Evolutionary conservation across 2,329 filamentous ascomycete genomes (phyloP).

Genomic region (Sphaceloma murrayae): DNA sequence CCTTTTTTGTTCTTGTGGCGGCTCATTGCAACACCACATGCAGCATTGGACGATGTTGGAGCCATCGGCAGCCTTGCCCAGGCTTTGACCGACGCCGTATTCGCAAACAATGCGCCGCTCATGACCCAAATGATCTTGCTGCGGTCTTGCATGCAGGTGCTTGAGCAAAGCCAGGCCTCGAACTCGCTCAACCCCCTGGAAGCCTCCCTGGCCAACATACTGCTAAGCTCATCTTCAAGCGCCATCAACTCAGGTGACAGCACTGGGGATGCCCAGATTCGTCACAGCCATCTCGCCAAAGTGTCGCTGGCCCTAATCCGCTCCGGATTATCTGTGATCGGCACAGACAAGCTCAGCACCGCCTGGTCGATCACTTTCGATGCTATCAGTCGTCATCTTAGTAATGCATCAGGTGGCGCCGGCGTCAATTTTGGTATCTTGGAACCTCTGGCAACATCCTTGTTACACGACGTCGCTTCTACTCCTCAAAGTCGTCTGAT

Average conservation of each 20-base stretch:
- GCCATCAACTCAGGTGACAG: no score
- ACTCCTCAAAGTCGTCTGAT: slow-evolving; percentile 7
- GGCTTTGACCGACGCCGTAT: slow-evolving; percentile 11
- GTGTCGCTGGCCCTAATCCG: background rate
- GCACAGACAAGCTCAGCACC: background rate
- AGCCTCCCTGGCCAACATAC: no score
- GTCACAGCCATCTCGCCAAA: background rate
- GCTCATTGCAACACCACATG: slow-evolving; percentile 37
- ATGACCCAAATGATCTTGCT: slow-evolving; percentile 18
- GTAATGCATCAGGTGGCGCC: slow-evolving; percentile 9
- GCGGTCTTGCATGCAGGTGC: slow-evolving; percentile 18
- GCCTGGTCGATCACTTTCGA: slow-evolving; percentile 4
- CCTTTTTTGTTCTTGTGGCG: slow-evolving; percentile 58
- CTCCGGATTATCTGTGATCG: background rate
- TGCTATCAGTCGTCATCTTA: background rate
- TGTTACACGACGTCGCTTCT: background rate
- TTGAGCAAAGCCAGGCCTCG: no score
- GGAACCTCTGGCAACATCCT: slow-evolving; percentile 16
- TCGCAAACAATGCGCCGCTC: slow-evolving; percentile 14
- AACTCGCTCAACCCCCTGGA: no score
- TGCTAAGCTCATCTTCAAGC: no score
- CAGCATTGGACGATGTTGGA: slow-evolving; percentile 3
- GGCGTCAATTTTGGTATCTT: slow-evolving; percentile 17
- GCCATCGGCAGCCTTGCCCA: slow-evolving; percentile 4
- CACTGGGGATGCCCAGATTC: background rate